Percentiles rank a stretch among this genome's conserved stretches.
These are phyloP conservation scores for Diatrype stigma DNA, from an alignment of 2,329 filamentous ascomycete species.

Conservation along the genomic window DNA sequence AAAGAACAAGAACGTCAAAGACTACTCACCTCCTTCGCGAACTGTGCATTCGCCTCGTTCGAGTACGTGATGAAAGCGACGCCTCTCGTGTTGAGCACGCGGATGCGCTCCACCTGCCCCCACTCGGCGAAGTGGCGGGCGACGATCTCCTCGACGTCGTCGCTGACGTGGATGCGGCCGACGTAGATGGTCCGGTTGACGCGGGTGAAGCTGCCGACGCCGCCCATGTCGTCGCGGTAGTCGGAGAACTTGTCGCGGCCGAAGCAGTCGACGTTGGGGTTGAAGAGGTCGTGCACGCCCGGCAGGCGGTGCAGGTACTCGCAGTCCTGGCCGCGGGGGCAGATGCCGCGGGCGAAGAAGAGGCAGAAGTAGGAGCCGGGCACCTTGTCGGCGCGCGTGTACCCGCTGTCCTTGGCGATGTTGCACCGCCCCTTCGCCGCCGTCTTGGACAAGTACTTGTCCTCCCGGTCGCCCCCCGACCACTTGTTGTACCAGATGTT, in stretches of 20 bases:
- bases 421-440: conserved; percentile 84
- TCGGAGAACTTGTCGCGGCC: conserved; percentile 88
- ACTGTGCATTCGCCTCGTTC: conserved; percentile 85
- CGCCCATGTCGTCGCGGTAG: conserved; percentile 96
- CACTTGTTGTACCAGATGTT: conserved; percentile 99
- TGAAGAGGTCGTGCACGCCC: conserved; percentile 82
- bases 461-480: conserved; percentile 91
- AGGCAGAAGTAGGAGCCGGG: conserved; percentile 87
- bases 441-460: conserved; percentile 80
- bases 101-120: conserved; percentile 84
- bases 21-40: conserved; percentile 62
- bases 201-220: conserved; percentile 88
- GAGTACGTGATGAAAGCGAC: conserved; percentile 94
- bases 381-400: conserved; percentile 72
- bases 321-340: conserved; percentile 87
- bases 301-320: conserved; percentile 90
- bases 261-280: conserved; percentile 93
- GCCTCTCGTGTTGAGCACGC: conserved; percentile 82
- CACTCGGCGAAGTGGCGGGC: conserved; percentile 94
- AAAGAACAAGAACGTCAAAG: background rate
- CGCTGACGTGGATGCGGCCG: conserved; percentile 88
- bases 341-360: conserved; percentile 78
- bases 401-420: conserved; percentile 73
- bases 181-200: conserved; percentile 94
- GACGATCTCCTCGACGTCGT: conserved; percentile 96